phyloP scores from a whole-genome alignment of 768 basidiomycete species.

The Calocera viscosa region DNA sequence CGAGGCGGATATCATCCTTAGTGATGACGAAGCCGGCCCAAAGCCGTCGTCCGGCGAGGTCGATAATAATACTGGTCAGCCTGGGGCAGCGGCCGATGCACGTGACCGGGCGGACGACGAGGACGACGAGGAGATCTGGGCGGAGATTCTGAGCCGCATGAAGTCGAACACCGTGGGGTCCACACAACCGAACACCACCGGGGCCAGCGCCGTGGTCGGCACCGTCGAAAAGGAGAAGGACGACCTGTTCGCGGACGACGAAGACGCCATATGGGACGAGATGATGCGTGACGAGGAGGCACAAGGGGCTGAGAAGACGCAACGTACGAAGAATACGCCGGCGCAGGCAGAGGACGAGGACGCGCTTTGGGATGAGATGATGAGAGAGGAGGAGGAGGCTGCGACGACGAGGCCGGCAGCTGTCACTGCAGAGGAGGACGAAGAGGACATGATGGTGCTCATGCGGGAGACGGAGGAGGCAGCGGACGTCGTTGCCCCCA shows the following conservation, averaged over 20 bases:
- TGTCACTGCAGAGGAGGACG: conserved; percentile 28
- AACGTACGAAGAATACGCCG: not conserved
- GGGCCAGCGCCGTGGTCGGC: not conserved
- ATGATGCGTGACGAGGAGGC: conserved; percentile 37
- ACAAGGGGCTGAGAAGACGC: conserved; percentile 17
- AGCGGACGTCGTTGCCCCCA: conserved; percentile 1
- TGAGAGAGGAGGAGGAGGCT: conserved; percentile 12
- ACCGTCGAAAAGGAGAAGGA: conserved; percentile 3
- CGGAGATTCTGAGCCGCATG: conserved; percentile 18
- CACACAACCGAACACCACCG: not conserved
- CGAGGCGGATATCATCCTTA: conserved; percentile 60
- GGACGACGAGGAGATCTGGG: conserved; percentile 25
- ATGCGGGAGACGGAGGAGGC: conserved; percentile 41
- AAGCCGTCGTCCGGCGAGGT: not conserved
- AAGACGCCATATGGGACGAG: conserved; percentile 19
- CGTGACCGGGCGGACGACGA: too few relatives aligned
- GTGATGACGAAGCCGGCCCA: conserved; percentile 48
- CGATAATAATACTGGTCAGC: too few relatives aligned
- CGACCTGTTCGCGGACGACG: conserved; percentile 4
- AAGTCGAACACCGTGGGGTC: conserved; percentile 14
- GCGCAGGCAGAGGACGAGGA: conserved; percentile 28
- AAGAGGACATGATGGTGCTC: conserved; percentile 64
- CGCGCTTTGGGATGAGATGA: conserved; percentile 29
- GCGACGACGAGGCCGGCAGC: conserved; percentile 7
- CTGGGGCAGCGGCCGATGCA: too few relatives aligned